phyloP scores from a whole-genome alignment of 176 grass and related monocot species.

The Avena insularis region DNA sequence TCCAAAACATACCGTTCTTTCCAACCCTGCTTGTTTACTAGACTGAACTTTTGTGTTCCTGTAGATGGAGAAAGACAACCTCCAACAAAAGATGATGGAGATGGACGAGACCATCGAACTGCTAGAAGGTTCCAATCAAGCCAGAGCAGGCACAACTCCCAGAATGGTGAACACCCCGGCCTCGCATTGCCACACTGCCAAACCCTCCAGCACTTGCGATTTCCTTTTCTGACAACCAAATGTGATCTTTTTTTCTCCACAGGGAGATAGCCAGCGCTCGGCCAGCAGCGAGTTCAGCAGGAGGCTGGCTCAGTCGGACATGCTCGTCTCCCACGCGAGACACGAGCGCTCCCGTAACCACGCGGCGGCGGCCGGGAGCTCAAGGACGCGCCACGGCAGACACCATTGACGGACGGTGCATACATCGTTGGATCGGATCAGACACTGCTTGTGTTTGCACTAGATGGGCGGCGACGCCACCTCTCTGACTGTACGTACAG shows the following conservation, averaged over 20 bases:
- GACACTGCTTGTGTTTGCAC: constrained; percentile 54
- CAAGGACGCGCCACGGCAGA: constrained; percentile 41
- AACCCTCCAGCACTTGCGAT: background rate
- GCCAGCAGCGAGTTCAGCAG: constrained; percentile 61
- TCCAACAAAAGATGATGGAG: constrained; percentile 67
- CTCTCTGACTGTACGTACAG: constrained; percentile 23
- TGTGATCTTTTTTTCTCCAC: background rate
- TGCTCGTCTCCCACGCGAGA: constrained; percentile 67
- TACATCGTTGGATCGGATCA: background rate
- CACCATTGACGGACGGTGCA: constrained; percentile 33
- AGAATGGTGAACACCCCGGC: constrained; percentile 30
- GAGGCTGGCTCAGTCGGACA: constrained; percentile 74
- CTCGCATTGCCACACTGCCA: background rate
- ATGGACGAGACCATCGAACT: constrained; percentile 62
- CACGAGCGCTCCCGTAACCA: constrained; percentile 54
- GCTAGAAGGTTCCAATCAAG: constrained; percentile 45
- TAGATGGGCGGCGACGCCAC: background rate
- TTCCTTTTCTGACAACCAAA: constrained; percentile 11
- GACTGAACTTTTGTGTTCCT: constrained; percentile 24
- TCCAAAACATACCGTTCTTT: background rate
- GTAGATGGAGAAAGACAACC: constrained; percentile 76
- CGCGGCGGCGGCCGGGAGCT: constrained; percentile 14
- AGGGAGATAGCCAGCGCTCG: constrained; percentile 45
- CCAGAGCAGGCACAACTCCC: constrained; percentile 3
- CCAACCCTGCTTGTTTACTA: background rate